Base-by-base conservation (phyloP, 2,329 filamentous ascomycete genomes). In the Claviceps africana region DNA sequence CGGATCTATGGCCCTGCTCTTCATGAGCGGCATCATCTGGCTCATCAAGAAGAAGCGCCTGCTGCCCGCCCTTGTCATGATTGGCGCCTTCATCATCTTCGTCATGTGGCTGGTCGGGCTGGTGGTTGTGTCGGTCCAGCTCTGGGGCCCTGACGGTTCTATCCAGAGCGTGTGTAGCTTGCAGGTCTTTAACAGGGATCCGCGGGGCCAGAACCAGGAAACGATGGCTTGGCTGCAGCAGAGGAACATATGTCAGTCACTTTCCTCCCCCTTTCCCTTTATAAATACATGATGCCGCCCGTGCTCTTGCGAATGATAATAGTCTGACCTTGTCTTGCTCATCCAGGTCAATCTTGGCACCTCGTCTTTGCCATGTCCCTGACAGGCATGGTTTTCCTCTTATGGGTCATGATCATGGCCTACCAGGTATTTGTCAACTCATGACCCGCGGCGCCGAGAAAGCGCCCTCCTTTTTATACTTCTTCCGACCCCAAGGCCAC, bases 371-470 rank as follows among this genome's bases (percentile, higher is more conserved):
- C 79, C 1, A 81, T 85, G 62, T 73, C 73, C 19, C 64, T 85
- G 25, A 74, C 81, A 2, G 81, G 81, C 0, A 69, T 66, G 19
- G 66, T 82, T 1, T 83, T 83, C 56, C 63, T 83, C 54, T 61
- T 84, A n/a, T 84, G 81, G 81, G 78, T 83, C 60, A 82, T 83
- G 72, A 69, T 83, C 56, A 83, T 84, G 75, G 76, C 79, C 11
- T 79, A 81, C 58, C 79, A 82, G 56, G 81, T 84, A 10, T 84
- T 80, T 68, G 74, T 65, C 54, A 62, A 66, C 48, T 71, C 69
- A 56, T 70, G 52, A 56, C 43, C 7, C 3, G 15, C 7, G 43
- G 10, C 19, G 5, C 6, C 22, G 48, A 21, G 40, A 43, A 25
- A 43, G 40, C 19, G n/a, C n/a, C n/a, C n/a, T n/a, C n/a, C n/a